Evolutionary conservation across 2,329 filamentous ascomycete species (phyloP), one percentile per base, ranked within the genome.

Genomic region (Ceratocystis alfenasii): DNA sequence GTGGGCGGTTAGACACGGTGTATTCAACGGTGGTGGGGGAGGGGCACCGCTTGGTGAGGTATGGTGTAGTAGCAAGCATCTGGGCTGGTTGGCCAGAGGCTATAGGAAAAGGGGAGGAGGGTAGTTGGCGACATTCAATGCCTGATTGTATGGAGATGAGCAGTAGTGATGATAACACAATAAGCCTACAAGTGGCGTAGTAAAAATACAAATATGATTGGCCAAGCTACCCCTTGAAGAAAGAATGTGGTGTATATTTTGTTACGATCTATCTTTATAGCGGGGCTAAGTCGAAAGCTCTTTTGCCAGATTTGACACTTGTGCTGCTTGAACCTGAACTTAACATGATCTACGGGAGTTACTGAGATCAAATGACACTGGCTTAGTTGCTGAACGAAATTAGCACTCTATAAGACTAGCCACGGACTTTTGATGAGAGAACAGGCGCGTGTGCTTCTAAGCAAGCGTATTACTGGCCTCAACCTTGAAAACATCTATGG

Each of bases 1-100:
- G 76, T 0, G 88, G 84, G 57, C 85, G 84, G 67, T 92, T 96
- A 45, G 92, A 94, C 66, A 96, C 89, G 36, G 88, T 95, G 80
- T 93, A 97, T 70, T 89, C 88, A 73, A 89, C 86, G n/a, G 94
- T 96, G 2, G 91, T 95, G 60, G 90, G 87, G 28, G 94, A 92
- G 62, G 89, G 88, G 25, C 85, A 83, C 69, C 84, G 81, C 68
- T 82, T 81, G 70, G 78, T 80, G 63, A 90, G 83, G 70, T 81
- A 81, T 8, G 84, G 83, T 0, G 78, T 71, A 22, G 80, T 83
- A 53, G 81, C 82, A 69, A 88, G 80, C 87, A 90, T 89, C 63
- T 70, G 73, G 68, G 36, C n/a, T 48, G 33, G 20, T 20, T 28
- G 30, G 25, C 44, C n/a, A 61, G 33, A 33, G 63, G 48, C 48